Percentiles rank a stretch among this genome's conserved stretches.
These are phyloP conservation scores for Panaeolus cyanescens DNA, from an alignment of 768 basidiomycete genomes.

Conservation along the genomic window DNA sequence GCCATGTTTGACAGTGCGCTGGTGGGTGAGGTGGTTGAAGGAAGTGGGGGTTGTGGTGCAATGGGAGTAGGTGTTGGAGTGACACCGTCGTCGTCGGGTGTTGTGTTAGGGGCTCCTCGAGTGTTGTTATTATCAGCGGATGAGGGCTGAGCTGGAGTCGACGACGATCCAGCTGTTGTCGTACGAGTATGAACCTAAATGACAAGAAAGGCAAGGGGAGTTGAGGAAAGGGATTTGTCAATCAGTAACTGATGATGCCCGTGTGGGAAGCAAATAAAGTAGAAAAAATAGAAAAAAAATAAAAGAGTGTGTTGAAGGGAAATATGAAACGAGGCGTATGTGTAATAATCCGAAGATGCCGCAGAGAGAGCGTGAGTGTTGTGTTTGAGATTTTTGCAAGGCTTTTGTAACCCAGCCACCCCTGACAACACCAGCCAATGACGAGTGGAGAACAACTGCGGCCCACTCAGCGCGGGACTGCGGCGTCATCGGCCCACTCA, in stretches of 20 bases:
- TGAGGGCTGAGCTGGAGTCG: constrained; percentile 1
- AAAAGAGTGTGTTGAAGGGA: too few species aligned
- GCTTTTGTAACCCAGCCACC: not conserved
- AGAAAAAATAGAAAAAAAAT: not conserved
- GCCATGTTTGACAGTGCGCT: constrained; percentile 6
- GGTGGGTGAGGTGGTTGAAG: constrained; percentile 11
- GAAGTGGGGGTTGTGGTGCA: constrained; percentile 9
- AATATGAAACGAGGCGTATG: not conserved
- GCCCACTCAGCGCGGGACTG: not conserved
- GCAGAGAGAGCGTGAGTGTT: not conserved
- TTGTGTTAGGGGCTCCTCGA: constrained; percentile 10
- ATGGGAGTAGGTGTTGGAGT: constrained; percentile 17
- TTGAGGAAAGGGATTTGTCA: not conserved
- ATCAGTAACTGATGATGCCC: not conserved
- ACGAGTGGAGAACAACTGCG: not conserved
- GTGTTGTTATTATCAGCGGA: not conserved
- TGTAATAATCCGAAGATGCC: not conserved
- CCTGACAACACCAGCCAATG: not conserved
- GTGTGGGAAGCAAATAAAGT: not conserved
- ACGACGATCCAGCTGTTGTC: constrained; percentile 1
- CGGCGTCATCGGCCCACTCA: not conserved
- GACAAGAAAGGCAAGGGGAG: not conserved
- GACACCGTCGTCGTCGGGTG: constrained; percentile 16
- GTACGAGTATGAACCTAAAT: not conserved
- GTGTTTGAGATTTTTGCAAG: not conserved